Conservation (phyloP, 176 grass and related monocot species). For the Triticum timopheevii region DNA sequence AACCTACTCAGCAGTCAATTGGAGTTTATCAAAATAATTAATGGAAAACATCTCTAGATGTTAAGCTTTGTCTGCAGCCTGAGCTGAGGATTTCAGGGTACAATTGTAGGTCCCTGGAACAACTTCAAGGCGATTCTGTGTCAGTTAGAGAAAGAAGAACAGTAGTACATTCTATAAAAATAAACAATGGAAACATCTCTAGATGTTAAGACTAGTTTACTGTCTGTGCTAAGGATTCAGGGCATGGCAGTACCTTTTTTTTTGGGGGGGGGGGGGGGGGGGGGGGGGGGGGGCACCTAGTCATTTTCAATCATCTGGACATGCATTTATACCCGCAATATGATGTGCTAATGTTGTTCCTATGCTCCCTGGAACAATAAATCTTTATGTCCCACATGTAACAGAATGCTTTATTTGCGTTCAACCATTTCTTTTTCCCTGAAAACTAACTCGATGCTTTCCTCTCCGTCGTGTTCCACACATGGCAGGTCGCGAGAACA, state of each 20-base stretch:
- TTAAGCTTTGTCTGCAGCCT: background rate
- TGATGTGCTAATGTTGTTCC: background rate
- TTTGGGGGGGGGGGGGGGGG: no score
- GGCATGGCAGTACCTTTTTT: background rate
- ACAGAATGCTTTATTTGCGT: background rate
- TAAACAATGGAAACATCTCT: no score
- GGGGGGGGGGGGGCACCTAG: background rate
- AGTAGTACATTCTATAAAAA: background rate
- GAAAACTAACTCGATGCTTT: background rate
- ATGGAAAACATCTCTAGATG: background rate
- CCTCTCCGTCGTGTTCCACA: background rate
- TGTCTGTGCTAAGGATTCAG: no score
- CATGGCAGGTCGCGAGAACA: slow-evolving; percentile 77
- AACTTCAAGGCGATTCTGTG: background rate
- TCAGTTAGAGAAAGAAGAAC: background rate
- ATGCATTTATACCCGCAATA: background rate
- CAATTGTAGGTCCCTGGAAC: background rate
- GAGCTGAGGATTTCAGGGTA: background rate
- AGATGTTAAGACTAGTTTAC: no score
- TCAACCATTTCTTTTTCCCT: background rate
- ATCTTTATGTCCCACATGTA: background rate
- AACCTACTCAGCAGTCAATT: background rate
- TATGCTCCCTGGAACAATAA: background rate
- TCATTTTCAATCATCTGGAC: background rate
- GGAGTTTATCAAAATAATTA: slow-evolving; percentile 1